Percentiles rank a stretch among this genome's conserved stretches.
These are phyloP conservation scores for Nothophoma quercina DNA, from an alignment of 2,329 filamentous ascomycete species.

Conservation along the genomic window DNA sequence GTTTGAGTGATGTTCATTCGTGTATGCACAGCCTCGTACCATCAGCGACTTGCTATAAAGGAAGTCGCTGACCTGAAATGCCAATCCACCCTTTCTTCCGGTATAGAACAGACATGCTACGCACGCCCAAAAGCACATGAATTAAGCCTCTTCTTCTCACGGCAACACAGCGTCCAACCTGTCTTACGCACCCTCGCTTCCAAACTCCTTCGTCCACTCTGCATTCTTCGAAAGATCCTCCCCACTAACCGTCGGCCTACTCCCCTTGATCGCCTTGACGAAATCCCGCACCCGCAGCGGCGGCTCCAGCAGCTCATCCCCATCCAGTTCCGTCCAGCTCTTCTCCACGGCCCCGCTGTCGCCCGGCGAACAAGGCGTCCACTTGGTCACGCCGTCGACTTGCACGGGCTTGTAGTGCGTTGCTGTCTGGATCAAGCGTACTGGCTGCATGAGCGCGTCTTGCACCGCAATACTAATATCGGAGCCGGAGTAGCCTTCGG, in stretches of 20 bases:
- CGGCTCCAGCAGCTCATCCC: conserved; percentile 85
- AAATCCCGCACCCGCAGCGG: conserved; percentile 91
- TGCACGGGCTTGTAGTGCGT: conserved; percentile 95
- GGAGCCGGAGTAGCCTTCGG: conserved; percentile 93
- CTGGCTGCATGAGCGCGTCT: conserved; percentile 95
- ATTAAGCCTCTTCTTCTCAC: background rate
- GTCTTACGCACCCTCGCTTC: conserved; percentile 77
- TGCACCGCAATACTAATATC: conserved; percentile 97
- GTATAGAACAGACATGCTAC: conserved; percentile 14
- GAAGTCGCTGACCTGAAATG: too few relatives aligned
- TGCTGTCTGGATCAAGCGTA: conserved; percentile 94
- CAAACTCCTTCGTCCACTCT: conserved; percentile 96
- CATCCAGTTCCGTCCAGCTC: conserved; percentile 88
- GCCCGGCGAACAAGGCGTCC: conserved; percentile 93
- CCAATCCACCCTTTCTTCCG: too few relatives aligned
- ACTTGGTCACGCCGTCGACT: conserved; percentile 69
- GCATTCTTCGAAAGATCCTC: conserved; percentile 85
- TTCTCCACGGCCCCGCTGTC: conserved; percentile 87
- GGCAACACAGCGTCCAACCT: background rate
- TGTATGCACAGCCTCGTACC: too few relatives aligned
- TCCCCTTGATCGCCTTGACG: conserved; percentile 86
- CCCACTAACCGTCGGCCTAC: conserved; percentile 86
- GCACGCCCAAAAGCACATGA: too few relatives aligned
- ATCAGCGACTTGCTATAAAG: too few relatives aligned
- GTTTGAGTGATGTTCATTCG: too few relatives aligned